phyloP scores from a whole-genome alignment of 176 grass and related monocot genomes.

The Typha latifolia region DNA sequence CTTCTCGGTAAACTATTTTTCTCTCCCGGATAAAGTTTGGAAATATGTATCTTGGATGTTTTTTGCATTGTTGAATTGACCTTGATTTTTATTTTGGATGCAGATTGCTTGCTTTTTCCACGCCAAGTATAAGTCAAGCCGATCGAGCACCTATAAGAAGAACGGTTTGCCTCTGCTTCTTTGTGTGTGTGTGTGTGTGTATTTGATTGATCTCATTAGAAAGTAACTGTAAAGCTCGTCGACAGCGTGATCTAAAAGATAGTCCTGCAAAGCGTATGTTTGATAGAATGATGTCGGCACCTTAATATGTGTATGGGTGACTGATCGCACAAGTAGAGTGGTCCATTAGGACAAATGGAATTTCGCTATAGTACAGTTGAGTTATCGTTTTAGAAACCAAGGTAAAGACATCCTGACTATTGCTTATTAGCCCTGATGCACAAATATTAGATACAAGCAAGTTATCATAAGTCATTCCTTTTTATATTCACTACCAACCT shows the following conservation, averaged over 20 bases:
- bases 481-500: not conserved
- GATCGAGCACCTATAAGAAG: conserved; percentile 49
- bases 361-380: not conserved
- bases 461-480: not conserved
- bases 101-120: conserved; percentile 77
- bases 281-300: not conserved
- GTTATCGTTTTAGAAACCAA: not conserved
- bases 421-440: not conserved
- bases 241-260: not conserved
- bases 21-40: not conserved
- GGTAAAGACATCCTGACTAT: not conserved
- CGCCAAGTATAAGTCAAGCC: conserved; percentile 43
- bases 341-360: not conserved
- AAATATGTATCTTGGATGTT: not conserved
- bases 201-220: too few species aligned
- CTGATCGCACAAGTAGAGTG: not conserved
- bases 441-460: not conserved
- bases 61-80: not conserved
- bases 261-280: not conserved
- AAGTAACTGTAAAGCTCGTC: too few species aligned
- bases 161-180: conserved; percentile 40
- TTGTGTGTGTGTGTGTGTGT: too few species aligned
- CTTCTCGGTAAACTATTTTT: conserved; percentile 41
- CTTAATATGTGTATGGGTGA: not conserved
- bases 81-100: conserved; percentile 11